phyloP scores from a whole-genome alignment of 495 filamentous ascomycete genomes.

The Baudoinia panamericana region DNA sequence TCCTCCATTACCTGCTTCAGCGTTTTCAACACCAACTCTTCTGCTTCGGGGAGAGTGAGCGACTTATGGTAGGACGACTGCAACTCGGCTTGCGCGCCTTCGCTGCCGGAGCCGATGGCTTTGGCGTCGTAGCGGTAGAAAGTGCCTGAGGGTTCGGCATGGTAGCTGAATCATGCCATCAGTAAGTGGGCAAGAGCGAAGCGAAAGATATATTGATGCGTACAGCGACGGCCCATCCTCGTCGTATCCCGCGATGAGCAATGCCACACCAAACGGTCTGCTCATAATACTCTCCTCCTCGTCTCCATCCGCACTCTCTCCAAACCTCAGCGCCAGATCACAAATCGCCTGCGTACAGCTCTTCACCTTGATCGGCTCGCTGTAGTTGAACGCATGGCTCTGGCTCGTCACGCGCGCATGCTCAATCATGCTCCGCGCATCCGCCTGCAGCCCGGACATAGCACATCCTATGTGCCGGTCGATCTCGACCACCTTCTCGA shows the following conservation, averaged over 20 bases:
- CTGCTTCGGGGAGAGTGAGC: slow-evolving; percentile 81
- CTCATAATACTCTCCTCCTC: slow-evolving; percentile 98
- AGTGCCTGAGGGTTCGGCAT: slow-evolving; percentile 92
- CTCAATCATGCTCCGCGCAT: slow-evolving; percentile 91
- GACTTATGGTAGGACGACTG: slow-evolving; percentile 99
- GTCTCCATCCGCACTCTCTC: slow-evolving; percentile 80
- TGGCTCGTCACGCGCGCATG: slow-evolving; percentile 96
- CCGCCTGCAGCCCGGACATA: slow-evolving; percentile 94
- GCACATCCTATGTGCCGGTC: slow-evolving; percentile 97
- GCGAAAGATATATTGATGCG: slow-evolving; percentile 21
- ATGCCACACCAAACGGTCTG: slow-evolving; percentile 87
- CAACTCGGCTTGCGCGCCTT: slow-evolving; percentile 93
- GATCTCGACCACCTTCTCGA: slow-evolving; percentile 99
- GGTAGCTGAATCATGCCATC: slow-evolving; percentile 46
- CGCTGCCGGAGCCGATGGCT: slow-evolving; percentile 90
- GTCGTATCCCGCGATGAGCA: slow-evolving; percentile 92
- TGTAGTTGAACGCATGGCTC: slow-evolving; percentile 93
- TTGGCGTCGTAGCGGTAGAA: slow-evolving; percentile 99
- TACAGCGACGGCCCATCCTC: slow-evolving; percentile 91
- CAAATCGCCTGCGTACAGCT: slow-evolving; percentile 98
- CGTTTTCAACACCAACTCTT: slow-evolving; percentile 91
- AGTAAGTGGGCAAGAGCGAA: neutral
- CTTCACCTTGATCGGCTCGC: slow-evolving; percentile 85
- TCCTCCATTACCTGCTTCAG: slow-evolving; percentile 99
- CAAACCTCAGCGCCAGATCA: slow-evolving; percentile 89